These are phyloP conservation scores for Triticum urartu DNA, from an alignment of 176 grass and related monocot genomes.

Conservation along the genomic window DNA sequence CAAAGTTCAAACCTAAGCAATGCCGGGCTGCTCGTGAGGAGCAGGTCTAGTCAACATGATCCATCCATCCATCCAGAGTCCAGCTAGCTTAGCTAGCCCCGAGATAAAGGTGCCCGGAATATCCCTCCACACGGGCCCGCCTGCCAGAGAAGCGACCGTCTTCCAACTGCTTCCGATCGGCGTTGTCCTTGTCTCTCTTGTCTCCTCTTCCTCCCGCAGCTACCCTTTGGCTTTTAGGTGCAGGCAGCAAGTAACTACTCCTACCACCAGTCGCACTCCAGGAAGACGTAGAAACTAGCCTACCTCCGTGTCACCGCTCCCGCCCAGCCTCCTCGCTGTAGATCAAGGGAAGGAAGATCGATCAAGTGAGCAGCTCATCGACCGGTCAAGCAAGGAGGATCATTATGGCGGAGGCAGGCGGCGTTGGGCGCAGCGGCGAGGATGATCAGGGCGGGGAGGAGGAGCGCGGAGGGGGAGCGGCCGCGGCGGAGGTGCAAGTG, in stretches of 20 bases:
- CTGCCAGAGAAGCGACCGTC: too few species aligned
- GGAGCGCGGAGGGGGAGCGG: neutral
- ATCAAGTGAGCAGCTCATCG: neutral
- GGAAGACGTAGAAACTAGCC: neutral
- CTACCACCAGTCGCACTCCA: neutral
- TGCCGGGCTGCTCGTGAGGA: too few species aligned
- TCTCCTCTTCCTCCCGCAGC: neutral
- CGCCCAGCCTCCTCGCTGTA: too few species aligned
- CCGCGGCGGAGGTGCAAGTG: slow-evolving; percentile 12
- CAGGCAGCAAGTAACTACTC: too few species aligned
- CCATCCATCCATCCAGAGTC: too few species aligned
- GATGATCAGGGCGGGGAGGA: neutral
- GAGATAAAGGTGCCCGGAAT: too few species aligned
- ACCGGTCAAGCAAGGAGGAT: neutral
- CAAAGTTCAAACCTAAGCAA: too few species aligned
- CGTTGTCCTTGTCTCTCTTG: neutral
- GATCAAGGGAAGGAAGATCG: neutral
- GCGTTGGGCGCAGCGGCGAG: neutral
- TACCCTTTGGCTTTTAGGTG: too few species aligned
- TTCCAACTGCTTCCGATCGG: neutral
- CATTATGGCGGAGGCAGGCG: neutral
- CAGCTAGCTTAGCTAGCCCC: too few species aligned
- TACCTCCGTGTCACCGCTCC: neutral
- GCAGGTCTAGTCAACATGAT: too few species aligned
- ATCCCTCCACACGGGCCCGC: too few species aligned